Percentiles rank a stretch among this genome's conserved stretches.
phyloP scores from a whole-genome alignment of 2,329 filamentous ascomycete genomes.

The Cordyceps tenuipes region DNA sequence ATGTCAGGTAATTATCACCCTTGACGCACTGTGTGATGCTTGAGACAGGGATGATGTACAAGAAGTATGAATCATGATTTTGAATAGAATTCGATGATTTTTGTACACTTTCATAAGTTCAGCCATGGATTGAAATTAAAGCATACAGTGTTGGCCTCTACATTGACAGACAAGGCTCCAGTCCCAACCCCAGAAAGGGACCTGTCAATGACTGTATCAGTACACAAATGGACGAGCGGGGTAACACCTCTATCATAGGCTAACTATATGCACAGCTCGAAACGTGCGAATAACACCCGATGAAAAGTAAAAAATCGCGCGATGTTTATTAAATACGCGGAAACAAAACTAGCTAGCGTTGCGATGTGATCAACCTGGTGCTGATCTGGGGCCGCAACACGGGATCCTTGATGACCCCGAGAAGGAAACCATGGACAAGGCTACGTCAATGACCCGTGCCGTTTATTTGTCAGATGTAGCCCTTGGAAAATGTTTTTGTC shows the following conservation, averaged over 20 bases:
- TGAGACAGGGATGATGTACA: not conserved
- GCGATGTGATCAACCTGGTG: not conserved
- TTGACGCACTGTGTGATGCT: not conserved
- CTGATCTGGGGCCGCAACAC: not conserved
- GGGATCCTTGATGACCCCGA: constrained; percentile 3
- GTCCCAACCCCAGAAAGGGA: not conserved
- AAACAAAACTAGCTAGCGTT: not conserved
- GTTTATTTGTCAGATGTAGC: not conserved
- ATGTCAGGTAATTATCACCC: not conserved
- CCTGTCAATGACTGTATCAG: not conserved
- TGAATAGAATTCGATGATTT: too few relatives aligned
- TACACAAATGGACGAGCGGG: not conserved
- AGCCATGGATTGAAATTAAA: too few relatives aligned
- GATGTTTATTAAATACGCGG: not conserved
- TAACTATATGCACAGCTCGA: not conserved
- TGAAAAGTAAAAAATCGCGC: not conserved
- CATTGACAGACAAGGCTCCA: not conserved
- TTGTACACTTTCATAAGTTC: too few relatives aligned
- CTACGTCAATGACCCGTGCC: not conserved
- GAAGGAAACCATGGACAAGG: not conserved
- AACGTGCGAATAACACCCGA: not conserved
- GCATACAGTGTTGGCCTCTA: not conserved
- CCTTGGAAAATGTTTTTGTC: not conserved
- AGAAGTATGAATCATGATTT: too few relatives aligned
- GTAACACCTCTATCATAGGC: not conserved